Conservation (phyloP, 306 rosid species). For the Rosa multiflora region DNA sequence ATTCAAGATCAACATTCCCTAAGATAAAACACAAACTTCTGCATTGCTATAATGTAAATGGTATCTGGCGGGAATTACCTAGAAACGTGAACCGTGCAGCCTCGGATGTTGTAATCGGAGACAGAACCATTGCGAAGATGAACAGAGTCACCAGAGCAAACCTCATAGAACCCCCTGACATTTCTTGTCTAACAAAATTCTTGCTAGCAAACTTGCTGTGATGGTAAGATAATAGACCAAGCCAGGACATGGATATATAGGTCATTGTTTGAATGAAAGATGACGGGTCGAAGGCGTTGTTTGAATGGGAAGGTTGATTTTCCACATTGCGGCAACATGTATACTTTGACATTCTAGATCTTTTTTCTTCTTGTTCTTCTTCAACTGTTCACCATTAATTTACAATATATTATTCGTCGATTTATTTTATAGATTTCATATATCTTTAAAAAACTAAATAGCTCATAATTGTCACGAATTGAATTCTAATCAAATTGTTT, state of each 20-base stretch:
- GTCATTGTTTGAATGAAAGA: not conserved
- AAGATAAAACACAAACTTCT: not conserved
- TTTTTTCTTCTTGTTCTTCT: not conserved
- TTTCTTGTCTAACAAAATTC: not conserved
- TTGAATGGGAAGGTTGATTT: not conserved
- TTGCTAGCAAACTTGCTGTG: not conserved
- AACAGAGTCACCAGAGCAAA: constrained; percentile 31
- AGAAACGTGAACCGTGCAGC: constrained; percentile 23
- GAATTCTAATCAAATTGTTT: not conserved
- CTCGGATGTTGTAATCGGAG: constrained; percentile 27
- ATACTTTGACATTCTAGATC: not conserved
- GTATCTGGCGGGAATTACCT: constrained; percentile 11
- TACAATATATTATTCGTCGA: not conserved
- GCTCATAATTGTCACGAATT: not conserved
- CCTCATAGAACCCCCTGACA: constrained; percentile 27
- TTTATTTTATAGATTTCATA: not conserved
- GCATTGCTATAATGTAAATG: not conserved
- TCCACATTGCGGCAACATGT: not conserved
- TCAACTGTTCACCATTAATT: not conserved
- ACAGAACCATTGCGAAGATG: constrained; percentile 35
- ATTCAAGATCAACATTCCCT: not conserved
- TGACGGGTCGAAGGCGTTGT: not conserved
- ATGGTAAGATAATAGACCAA: not conserved
- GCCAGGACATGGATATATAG: not conserved
- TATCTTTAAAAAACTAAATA: not conserved